These are phyloP conservation scores for Annulohypoxylon stygium DNA, from an alignment of 495 filamentous ascomycete genomes.

Conservation along the genomic window DNA sequence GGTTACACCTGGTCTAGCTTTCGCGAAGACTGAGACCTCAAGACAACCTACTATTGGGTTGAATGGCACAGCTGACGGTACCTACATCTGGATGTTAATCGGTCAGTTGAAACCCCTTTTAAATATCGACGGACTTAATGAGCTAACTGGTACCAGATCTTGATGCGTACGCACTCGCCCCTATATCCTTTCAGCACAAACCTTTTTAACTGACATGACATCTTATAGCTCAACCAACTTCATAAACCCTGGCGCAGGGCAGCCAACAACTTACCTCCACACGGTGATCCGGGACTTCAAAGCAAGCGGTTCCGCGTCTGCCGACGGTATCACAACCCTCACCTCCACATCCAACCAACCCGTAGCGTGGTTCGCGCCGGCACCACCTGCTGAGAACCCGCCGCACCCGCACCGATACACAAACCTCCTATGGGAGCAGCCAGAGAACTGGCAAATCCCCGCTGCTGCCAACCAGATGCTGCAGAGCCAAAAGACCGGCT, in stretches of 20 bases:
- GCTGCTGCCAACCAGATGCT: conserved; percentile 49
- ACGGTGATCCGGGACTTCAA: conserved; percentile 63
- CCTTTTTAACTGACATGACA: background rate
- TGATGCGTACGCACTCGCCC: conserved; percentile 54
- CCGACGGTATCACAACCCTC: conserved; percentile 54
- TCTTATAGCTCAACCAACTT: conserved; percentile 54
- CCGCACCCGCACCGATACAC: conserved; percentile 62
- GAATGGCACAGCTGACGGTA: conserved; percentile 51
- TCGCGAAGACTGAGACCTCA: conserved; percentile 57
- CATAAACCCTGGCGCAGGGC: conserved; percentile 50
- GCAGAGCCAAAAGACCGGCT: conserved; percentile 53
- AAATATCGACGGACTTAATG: background rate
- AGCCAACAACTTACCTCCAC: conserved; percentile 59
- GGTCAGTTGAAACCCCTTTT: conserved; percentile 45
- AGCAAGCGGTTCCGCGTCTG: conserved; percentile 45
- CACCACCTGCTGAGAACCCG: conserved; percentile 58
- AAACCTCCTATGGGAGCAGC: conserved; percentile 58
- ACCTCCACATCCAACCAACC: conserved; percentile 55
- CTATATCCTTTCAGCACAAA: background rate
- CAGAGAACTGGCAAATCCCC: conserved; percentile 56
- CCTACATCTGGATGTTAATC: conserved; percentile 63
- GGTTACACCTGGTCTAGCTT: conserved; percentile 53
- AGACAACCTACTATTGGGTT: conserved; percentile 60
- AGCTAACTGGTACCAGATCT: conserved; percentile 48
- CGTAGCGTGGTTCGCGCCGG: conserved; percentile 57